phyloP scores from a whole-genome alignment of 139 green algal species.

The Chlorella sorokiniana region DNA sequence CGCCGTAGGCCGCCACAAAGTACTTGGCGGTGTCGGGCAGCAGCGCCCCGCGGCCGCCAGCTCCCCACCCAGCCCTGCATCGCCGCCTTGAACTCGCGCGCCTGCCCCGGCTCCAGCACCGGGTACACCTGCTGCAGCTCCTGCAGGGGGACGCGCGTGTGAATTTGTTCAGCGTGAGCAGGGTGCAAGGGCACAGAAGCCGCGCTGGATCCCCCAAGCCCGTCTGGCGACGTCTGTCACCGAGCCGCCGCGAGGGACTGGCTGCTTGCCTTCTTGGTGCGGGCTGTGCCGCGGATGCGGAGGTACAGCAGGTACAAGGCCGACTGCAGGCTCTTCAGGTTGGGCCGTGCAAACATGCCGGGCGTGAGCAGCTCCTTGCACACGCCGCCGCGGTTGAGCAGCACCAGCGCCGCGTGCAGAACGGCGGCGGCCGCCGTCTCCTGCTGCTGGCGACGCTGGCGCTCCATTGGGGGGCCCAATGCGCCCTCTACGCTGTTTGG shows the following conservation, averaged over 20 bases:
- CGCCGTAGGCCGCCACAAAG: constrained; percentile 24
- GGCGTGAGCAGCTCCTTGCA: constrained; percentile 3
- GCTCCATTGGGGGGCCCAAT: neutral
- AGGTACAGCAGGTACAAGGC: constrained; percentile 20
- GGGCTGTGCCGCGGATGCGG: constrained; percentile 7
- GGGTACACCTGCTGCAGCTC: constrained; percentile 27
- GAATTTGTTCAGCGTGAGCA: neutral
- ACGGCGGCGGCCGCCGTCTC: neutral
- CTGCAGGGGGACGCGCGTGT: neutral
- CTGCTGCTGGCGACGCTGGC: neutral
- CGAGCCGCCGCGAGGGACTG: neutral
- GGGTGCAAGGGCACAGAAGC: neutral
- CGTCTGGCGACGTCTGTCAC: neutral
- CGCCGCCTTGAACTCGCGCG: constrained; percentile 16
- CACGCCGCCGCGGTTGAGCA: constrained; percentile 6
- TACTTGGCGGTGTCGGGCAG: constrained; percentile 1
- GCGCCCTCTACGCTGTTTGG: too few species aligned
- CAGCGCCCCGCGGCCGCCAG: constrained; percentile 12
- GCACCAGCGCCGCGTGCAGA: neutral
- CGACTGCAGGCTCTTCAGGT: constrained; percentile 23
- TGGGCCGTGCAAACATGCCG: constrained; percentile 14
- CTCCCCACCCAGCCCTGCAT: constrained; percentile 22
- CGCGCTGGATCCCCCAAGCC: too few species aligned
- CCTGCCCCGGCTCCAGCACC: constrained; percentile 23
- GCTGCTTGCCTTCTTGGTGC: constrained; percentile 11